Base-by-base conservation (phyloP, 371 early-diverging fungal species). In the Thermomucor indicae-seudaticae region DNA sequence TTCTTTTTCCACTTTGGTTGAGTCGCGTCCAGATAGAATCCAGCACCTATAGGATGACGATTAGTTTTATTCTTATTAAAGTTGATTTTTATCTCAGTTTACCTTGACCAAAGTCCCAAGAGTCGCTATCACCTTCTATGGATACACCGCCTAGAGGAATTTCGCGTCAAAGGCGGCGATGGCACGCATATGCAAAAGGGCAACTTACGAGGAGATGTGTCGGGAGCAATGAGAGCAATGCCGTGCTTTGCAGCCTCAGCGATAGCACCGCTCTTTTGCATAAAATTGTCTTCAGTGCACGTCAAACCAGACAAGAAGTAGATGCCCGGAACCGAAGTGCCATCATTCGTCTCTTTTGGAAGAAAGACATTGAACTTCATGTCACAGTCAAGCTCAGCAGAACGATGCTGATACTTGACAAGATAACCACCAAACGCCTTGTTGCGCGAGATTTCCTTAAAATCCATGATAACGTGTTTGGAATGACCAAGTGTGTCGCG, bases 211-310 rank as follows among this genome's bases (percentile, higher is more conserved):
- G 94, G 93, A 37, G 88, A 87, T n/a, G 91, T 92, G 64, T 94
- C 93, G 10, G 95, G 93, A 27, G 83, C 83, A 43, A 93, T 74
- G 7, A 94, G 62, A 10, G 86, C 88, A 24, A 93, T 42, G 20
- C 83, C 84, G 37, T 82, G 78, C 49, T 84, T 64, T 10, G 88
- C 71, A 19, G 91, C 85, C 25, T 78, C 65, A 34, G 65, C 60
- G 34, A 85, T 55, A n/a, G 92, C 91, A 12, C 92, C 89, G 46
- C 86, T 80, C 69, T 94, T 94, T 58, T 81, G 81, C 39, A 86
- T 65, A 69, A 92, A 92, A 70, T 94, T 94, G 61, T 92, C 92
- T 57, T 92, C 88, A 20, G 72, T 84, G 63, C 86, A 86, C 0
- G 90, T 88, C 58, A 89, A 70, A 20, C 90, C 89, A n/a, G 85